Evolutionary conservation across 2,329 filamentous ascomycete genomes (phyloP).

Genomic region (Fusarium secorum): DNA sequence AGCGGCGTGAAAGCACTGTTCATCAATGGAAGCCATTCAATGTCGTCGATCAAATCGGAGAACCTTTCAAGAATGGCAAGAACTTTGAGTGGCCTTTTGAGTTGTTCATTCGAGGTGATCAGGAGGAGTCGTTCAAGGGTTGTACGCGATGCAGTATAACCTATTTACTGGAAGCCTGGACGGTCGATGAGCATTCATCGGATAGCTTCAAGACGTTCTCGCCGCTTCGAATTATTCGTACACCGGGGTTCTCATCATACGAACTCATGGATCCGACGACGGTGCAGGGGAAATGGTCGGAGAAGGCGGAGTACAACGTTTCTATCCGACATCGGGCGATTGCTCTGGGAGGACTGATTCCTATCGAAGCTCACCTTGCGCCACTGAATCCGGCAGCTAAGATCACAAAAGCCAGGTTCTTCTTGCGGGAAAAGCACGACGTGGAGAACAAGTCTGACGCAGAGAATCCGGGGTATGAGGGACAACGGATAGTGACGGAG

Average conservation of each 20-base stretch:
- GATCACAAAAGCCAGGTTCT: not conserved
- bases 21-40: not conserved
- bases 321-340: constrained; percentile 3
- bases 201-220: not conserved
- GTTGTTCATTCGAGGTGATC: not conserved
- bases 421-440: not conserved
- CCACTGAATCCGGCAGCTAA: rapidly evolving
- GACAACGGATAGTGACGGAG: not conserved
- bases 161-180: not conserved
- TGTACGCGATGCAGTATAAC: not conserved
- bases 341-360: not conserved
- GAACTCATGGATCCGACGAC: constrained; percentile 5
- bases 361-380: not conserved
- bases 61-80: rapidly evolving
- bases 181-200: not conserved
- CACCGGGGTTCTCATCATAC: not conserved
- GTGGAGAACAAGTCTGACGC: not conserved
- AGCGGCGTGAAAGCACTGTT: not conserved
- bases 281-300: not conserved
- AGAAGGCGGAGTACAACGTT: not conserved
- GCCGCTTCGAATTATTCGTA: not conserved
- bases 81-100: not conserved
- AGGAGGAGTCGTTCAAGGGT: constrained; percentile 3
- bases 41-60: rapidly evolving
- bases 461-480: not conserved